Conservation (phyloP, 2,329 filamentous ascomycete genomes). For the Myriosclerotinia duriaeana region DNA sequence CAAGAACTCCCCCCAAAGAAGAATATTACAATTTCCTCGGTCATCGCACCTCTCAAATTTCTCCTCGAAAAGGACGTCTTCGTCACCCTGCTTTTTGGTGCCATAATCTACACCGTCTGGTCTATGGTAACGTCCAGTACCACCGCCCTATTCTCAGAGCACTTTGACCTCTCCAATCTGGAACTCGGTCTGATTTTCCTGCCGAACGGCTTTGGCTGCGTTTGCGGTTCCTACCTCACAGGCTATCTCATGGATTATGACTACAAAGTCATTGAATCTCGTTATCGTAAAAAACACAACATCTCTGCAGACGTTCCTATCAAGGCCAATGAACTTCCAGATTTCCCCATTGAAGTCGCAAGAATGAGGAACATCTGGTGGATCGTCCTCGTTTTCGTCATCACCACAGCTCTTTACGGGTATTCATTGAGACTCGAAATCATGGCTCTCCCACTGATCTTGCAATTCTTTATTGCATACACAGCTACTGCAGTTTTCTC, state of each 20-base stretch:
- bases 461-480: slow-evolving; percentile 36
- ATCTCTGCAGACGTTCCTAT: slow-evolving; percentile 35
- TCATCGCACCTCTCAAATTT: slow-evolving; percentile 45
- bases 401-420: slow-evolving; percentile 42
- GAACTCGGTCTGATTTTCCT: slow-evolving; percentile 41
- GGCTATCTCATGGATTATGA: slow-evolving; percentile 46
- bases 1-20: slow-evolving; percentile 35
- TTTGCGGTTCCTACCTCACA: slow-evolving; percentile 44
- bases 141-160: slow-evolving; percentile 42
- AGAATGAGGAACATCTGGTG: slow-evolving; percentile 42
- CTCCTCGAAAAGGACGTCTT: slow-evolving; percentile 49
- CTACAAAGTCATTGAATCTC: slow-evolving; percentile 41
- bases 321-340: slow-evolving; percentile 39
- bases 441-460: slow-evolving; percentile 25
- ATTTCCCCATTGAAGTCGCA: slow-evolving; percentile 46
- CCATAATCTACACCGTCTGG: slow-evolving; percentile 19
- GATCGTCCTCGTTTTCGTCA: slow-evolving; percentile 43
- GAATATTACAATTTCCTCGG: slow-evolving; percentile 40
- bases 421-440: not conserved
- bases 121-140: slow-evolving; percentile 41
- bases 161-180: slow-evolving; percentile 44
- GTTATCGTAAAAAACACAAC: slow-evolving; percentile 29
- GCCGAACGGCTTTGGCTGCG: slow-evolving; percentile 13
- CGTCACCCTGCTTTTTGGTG: slow-evolving; percentile 41
- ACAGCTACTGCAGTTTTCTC: slow-evolving; percentile 33